Percentiles rank a stretch among this genome's conserved stretches.
These are phyloP conservation scores for Phalaenopsis hybrid DNA, from an alignment of 116 monocot species.

Conservation along the genomic window DNA sequence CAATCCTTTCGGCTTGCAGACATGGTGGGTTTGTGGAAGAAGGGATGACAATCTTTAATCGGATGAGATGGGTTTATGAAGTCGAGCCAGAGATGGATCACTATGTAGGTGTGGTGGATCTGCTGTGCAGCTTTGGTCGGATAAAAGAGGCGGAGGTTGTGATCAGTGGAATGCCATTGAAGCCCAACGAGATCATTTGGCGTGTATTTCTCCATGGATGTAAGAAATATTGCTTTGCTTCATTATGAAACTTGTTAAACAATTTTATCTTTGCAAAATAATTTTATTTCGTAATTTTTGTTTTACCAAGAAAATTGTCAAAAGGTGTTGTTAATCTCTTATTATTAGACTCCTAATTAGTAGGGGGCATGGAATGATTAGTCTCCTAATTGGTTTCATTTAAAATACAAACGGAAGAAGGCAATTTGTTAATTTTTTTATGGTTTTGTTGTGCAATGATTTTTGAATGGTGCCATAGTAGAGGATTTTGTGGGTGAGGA, in stretches of 20 bases:
- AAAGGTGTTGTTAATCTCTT: too few relatives aligned
- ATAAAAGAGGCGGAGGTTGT: slow-evolving; percentile 62
- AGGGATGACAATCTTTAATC: slow-evolving; percentile 47
- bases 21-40: slow-evolving; percentile 62
- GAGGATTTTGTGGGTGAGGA: too few relatives aligned
- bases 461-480: too few relatives aligned
- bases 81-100: slow-evolving; percentile 67
- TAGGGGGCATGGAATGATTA: too few relatives aligned
- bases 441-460: too few relatives aligned
- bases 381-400: too few relatives aligned
- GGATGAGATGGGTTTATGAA: slow-evolving; percentile 38
- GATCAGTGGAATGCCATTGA: slow-evolving; percentile 59
- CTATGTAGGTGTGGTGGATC: slow-evolving; percentile 53
- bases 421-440: too few relatives aligned
- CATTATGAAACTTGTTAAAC: neutral
- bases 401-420: too few relatives aligned
- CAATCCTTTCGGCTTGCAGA: slow-evolving; percentile 62
- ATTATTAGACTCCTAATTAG: too few relatives aligned
- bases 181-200: slow-evolving; percentile 56
- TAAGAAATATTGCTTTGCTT: slow-evolving; percentile 20
- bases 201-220: slow-evolving; percentile 60
- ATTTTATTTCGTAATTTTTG: too few relatives aligned
- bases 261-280: neutral
- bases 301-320: too few relatives aligned
- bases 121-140: slow-evolving; percentile 52